phyloP scores from a whole-genome alignment of 2,329 filamentous ascomycete species.

The Exophiala dermatitidis region DNA sequence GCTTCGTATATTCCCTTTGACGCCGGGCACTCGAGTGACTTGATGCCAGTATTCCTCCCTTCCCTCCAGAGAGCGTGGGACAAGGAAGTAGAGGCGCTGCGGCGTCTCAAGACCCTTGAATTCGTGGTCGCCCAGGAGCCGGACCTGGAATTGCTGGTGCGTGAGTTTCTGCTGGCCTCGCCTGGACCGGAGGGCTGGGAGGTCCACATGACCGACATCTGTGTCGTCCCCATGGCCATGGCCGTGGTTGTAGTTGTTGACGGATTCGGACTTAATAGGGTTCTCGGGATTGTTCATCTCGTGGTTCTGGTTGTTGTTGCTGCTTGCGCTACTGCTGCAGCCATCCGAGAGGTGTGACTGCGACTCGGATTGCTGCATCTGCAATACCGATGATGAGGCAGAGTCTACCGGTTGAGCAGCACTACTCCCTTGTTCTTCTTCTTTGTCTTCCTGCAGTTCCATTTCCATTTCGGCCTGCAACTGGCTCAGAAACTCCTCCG shows the following conservation, averaged over 20 bases:
- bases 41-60: slow-evolving; percentile 21
- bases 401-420: too few species aligned
- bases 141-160: slow-evolving; percentile 18
- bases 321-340: background rate
- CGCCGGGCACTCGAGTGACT: slow-evolving; percentile 18
- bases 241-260: background rate
- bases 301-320: background rate
- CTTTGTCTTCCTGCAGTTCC: background rate
- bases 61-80: slow-evolving; percentile 20
- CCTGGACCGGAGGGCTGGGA: slow-evolving; percentile 7
- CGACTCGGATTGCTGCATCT: background rate
- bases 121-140: slow-evolving; percentile 19
- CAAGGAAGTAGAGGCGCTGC: slow-evolving; percentile 21
- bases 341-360: background rate
- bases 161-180: slow-evolving; percentile 10
- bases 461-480: slow-evolving; percentile 15
- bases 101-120: slow-evolving; percentile 21
- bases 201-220: background rate
- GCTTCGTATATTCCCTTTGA: slow-evolving; percentile 21
- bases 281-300: background rate
- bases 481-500: slow-evolving; percentile 20
- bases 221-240: background rate
- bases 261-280: background rate
- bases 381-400: too few species aligned
- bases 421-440: background rate